Percentiles rank a stretch among this genome's conserved stretches.
Conservation (phyloP, 1,284 basidiomycete species). For the Uromyces viciae-fabae region DNA sequence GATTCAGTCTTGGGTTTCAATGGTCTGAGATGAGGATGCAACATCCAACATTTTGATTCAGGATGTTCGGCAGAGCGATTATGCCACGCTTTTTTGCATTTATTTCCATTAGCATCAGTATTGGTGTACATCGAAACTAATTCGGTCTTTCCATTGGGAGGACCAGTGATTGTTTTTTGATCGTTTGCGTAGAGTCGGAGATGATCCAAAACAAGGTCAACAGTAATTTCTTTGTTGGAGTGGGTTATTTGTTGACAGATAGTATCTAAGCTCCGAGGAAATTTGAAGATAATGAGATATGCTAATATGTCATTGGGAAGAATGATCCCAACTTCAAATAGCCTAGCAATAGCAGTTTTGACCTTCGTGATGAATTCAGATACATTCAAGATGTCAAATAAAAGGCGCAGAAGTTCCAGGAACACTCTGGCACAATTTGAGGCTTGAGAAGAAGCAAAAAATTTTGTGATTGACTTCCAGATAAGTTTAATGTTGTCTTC, state of each 20-base stretch:
- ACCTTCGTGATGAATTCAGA: neutral
- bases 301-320: neutral
- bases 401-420: no score
- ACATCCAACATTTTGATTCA: neutral
- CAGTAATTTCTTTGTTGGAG: neutral
- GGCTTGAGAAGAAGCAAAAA: neutral
- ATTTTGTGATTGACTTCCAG: neutral
- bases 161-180: no score
- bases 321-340: neutral
- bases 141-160: no score
- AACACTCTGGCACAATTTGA: neutral
- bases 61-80: neutral
- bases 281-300: neutral
- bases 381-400: no score
- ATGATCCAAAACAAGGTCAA: neutral
- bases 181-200: neutral
- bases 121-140: no score
- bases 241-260: neutral
- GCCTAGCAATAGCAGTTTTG: neutral
- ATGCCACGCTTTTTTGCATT: neutral
- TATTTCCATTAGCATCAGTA: no score
- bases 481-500: neutral
- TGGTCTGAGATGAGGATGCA: neutral
- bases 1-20: no score
- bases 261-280: neutral